Evolutionary conservation across 2,329 filamentous ascomycete genomes (phyloP).

Genomic region (Colletotrichum incanum): DNA sequence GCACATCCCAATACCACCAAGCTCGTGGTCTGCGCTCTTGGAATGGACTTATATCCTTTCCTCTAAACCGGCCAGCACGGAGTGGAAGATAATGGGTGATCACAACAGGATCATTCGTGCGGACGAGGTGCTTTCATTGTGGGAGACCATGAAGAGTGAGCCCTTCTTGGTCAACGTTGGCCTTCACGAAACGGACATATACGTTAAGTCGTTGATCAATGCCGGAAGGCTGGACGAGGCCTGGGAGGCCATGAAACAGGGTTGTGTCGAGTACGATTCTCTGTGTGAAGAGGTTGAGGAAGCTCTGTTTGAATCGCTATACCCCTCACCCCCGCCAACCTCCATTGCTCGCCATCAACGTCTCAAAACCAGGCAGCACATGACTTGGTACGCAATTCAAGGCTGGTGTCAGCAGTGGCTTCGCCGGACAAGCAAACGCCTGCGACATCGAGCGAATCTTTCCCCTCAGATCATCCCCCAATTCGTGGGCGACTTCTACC

Average conservation of each 20-base stretch:
- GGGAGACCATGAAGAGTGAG: slow-evolving; percentile 71
- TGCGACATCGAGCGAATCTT: background rate
- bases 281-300: slow-evolving; percentile 28
- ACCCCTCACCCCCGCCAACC: slow-evolving; percentile 32
- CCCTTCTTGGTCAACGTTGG: slow-evolving; percentile 71
- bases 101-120: slow-evolving; percentile 54
- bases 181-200: slow-evolving; percentile 68
- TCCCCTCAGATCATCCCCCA: slow-evolving; percentile 23
- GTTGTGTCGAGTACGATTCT: slow-evolving; percentile 18
- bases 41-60: slow-evolving; percentile 76
- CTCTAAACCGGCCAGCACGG: slow-evolving; percentile 54
- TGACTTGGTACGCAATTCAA: slow-evolving; percentile 35
- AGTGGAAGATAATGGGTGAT: slow-evolving; percentile 55
- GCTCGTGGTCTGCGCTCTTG: slow-evolving; percentile 78
- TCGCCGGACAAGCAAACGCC: slow-evolving; percentile 8
- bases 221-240: slow-evolving; percentile 27
- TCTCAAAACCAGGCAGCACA: slow-evolving; percentile 39
- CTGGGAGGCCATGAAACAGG: slow-evolving; percentile 26
- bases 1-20: slow-evolving; percentile 67
- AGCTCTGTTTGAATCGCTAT: slow-evolving; percentile 34
- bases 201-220: slow-evolving; percentile 58
- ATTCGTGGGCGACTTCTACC: slow-evolving; percentile 41
- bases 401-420: slow-evolving; percentile 40
- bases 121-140: slow-evolving; percentile 67
- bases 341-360: slow-evolving; percentile 24